Conservation (phyloP, 768 basidiomycete species). For the Collybia nuda region DNA sequence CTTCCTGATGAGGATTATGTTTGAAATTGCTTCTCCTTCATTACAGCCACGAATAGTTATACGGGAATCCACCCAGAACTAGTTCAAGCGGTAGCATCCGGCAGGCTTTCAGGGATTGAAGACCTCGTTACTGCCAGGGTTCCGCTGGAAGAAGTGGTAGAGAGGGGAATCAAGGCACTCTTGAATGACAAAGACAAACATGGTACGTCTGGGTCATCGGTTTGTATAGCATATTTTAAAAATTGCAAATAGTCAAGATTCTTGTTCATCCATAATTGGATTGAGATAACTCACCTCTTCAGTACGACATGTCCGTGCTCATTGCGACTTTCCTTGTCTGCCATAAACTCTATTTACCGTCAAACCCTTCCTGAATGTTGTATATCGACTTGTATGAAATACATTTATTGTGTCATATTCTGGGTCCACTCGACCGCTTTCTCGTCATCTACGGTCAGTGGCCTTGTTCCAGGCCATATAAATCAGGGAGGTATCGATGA, state of each 20-base stretch:
- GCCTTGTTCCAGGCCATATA: too few relatives aligned
- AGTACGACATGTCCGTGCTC: too few relatives aligned
- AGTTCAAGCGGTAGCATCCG: conserved; percentile 35
- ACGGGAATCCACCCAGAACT: conserved; percentile 36
- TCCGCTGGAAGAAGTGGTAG: conserved; percentile 38
- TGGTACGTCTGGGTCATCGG: conserved; percentile 22
- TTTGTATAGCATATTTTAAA: background rate
- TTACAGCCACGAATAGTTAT: conserved; percentile 36
- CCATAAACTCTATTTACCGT: too few relatives aligned
- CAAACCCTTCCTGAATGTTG: too few relatives aligned
- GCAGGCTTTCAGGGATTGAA: conserved; percentile 36
- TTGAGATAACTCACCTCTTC: background rate
- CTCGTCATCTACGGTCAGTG: too few relatives aligned
- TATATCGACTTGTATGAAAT: too few relatives aligned
- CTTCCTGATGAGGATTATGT: too few relatives aligned
- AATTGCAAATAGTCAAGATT: conserved; percentile 30
- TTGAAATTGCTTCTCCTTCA: too few relatives aligned
- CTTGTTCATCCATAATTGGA: conserved; percentile 31
- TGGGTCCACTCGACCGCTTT: too few relatives aligned
- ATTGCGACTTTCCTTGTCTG: too few relatives aligned
- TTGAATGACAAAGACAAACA: conserved; percentile 39
- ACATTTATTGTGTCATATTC: too few relatives aligned
- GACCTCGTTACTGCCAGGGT: conserved; percentile 43
- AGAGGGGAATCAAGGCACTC: conserved; percentile 39
- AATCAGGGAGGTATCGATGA: too few relatives aligned